Evolutionary conservation across 441 rosid genomes (phyloP).

Genomic region (Euphorbia celastroides): DNA sequence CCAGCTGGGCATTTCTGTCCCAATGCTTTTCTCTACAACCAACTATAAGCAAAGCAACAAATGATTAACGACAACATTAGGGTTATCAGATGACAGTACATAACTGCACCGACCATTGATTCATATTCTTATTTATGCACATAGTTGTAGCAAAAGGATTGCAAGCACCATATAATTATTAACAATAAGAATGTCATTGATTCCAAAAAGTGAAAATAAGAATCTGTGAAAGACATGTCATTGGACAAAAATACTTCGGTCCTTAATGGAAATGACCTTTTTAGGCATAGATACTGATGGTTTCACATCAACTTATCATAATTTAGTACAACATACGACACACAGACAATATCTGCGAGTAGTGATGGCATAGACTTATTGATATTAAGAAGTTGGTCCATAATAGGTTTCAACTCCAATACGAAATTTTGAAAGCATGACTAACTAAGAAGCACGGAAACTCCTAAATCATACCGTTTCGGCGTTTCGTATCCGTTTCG

Average conservation of each 20-base stretch:
- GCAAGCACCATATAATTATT: neutral
- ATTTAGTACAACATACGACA: neutral
- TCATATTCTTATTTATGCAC: neutral
- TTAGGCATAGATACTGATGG: neutral
- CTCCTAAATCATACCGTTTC: too few relatives aligned
- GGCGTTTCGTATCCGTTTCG: too few relatives aligned
- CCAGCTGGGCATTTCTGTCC: conserved; percentile 64
- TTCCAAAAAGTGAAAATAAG: neutral
- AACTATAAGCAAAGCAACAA: conserved; percentile 43
- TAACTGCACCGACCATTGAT: neutral
- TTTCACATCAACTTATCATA: neutral
- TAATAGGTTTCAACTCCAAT: conserved; percentile 1
- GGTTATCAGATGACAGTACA: neutral
- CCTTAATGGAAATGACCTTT: neutral
- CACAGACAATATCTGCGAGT: neutral
- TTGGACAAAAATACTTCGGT: neutral
- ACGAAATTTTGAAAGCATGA: conserved; percentile 12
- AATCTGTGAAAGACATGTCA: neutral
- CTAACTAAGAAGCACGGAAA: too few relatives aligned
- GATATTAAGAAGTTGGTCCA: neutral
- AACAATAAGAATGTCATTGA: neutral
- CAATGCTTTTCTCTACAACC: conserved; percentile 60
- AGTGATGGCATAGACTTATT: neutral
- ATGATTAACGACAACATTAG: conserved; percentile 24
- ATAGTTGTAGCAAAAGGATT: neutral